phyloP scores from a whole-genome alignment of 2,329 filamentous ascomycete genomes.

The Malbranchea cinnamomea region DNA sequence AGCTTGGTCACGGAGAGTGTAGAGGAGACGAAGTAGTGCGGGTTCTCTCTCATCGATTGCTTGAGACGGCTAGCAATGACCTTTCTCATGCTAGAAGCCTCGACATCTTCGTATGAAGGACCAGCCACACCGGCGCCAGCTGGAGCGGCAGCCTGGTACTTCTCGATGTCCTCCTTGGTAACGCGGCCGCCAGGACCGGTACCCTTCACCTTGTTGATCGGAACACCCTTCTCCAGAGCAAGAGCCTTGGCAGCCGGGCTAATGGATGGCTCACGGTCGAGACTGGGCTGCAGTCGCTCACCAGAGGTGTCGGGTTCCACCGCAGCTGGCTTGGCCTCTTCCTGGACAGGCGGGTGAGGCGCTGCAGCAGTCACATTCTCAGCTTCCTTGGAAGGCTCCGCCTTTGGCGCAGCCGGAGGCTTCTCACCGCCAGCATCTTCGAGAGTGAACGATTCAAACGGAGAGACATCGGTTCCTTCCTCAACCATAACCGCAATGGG shows the following conservation, averaged over 20 bases:
- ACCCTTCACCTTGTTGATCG: constrained; percentile 67
- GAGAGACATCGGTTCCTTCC: constrained; percentile 70
- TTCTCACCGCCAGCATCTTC: constrained; percentile 84
- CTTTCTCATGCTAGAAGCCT: constrained; percentile 90
- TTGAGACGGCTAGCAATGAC: constrained; percentile 84
- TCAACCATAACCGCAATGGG: constrained; percentile 93
- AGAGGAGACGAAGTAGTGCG: constrained; percentile 93
- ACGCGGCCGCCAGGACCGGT: constrained; percentile 74
- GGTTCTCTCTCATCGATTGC: constrained; percentile 83
- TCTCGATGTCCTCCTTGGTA: constrained; percentile 87
- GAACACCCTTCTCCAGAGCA: constrained; percentile 70
- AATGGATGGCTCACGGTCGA: constrained; percentile 67
- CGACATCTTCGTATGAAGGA: constrained; percentile 66
- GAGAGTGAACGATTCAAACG: constrained; percentile 77
- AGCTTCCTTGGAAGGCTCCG: constrained; percentile 31
- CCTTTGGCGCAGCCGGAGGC: constrained; percentile 48
- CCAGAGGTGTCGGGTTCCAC: constrained; percentile 49
- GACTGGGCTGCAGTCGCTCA: constrained; percentile 65
- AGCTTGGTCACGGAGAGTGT: constrained; percentile 88
- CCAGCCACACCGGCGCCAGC: constrained; percentile 38
- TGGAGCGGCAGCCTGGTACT: constrained; percentile 49
- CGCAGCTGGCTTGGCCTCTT: constrained; percentile 32
- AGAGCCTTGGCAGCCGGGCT: constrained; percentile 62
- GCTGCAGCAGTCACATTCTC: constrained; percentile 31
- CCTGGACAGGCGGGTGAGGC: constrained; percentile 48